Evolutionary conservation across 1,284 basidiomycete genomes (phyloP), one percentile per base, ranked within the genome.

Genomic region (Moesziomyces sp.): DNA sequence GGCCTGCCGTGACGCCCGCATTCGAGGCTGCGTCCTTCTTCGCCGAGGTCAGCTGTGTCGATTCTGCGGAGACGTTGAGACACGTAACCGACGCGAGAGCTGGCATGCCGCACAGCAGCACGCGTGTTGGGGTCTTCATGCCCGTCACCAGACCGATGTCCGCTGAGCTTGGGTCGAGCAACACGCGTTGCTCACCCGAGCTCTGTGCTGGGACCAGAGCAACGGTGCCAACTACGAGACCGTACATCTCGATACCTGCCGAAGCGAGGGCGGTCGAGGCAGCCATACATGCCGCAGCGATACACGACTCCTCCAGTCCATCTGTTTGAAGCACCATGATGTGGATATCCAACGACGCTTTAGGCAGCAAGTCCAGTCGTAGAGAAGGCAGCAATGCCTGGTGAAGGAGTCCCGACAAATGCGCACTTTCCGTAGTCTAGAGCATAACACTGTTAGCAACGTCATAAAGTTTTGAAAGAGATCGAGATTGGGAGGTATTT

Each of bases 361-460:
- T 99, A 9, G 97, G 96, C 5, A 97, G 88, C 3, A 94, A 87
- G 76, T 97, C 94, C 19, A 98, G 87, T 43, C 93, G 89, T 7
- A 99, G 88, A 1, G 94, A 90, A 0, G 97, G 91, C 0, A 91
- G 85, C 16, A 99, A 87, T 1, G 95, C 91, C 85, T 97, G 93
- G 56, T 93, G 90, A 28, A 99, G 89, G 13, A 92, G 89, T 23
- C 90, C 87, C 0, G 93, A 91, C 33, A 97, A 86, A 3, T 92
- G 89, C 26, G 93, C 88, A 68, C 96, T 93, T 86, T 99, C 97
- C 16, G 93, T 93, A 82, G 98, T 94, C 95, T 98, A 43, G 3
- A 35, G 9, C 24, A 11, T 18, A 43, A 24, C 14, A 8, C 38
- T 3, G 18, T 40, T 10, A 45, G 23, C 19, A 45, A 10, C 30